Percentiles rank a stretch among this genome's conserved stretches.
Conservation (phyloP, 768 basidiomycete genomes). For the Kwoniella bestiolae region DNA sequence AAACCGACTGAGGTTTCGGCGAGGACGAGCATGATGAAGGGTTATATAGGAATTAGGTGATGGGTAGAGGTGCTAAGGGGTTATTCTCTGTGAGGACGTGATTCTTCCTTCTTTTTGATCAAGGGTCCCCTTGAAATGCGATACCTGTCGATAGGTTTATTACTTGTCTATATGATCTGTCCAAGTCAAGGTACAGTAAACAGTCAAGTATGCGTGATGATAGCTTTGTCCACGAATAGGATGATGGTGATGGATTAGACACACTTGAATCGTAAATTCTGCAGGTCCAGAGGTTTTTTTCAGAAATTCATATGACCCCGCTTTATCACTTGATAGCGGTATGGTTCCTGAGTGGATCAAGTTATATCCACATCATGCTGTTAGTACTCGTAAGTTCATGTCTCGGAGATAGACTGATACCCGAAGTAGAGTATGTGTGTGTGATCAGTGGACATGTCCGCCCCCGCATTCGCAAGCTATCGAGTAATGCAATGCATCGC, state of each 20-base stretch:
- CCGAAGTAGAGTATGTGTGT: too few relatives aligned
- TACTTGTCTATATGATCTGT: too few relatives aligned
- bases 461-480: neutral
- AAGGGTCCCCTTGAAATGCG: too few relatives aligned
- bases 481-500: neutral
- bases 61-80: too few relatives aligned
- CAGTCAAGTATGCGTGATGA: too few relatives aligned
- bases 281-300: too few relatives aligned
- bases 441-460: neutral
- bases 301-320: neutral
- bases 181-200: too few relatives aligned
- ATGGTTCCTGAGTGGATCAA: neutral
- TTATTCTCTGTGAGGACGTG: too few relatives aligned
- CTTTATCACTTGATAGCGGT: constrained; percentile 1
- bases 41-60: neutral
- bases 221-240: neutral
- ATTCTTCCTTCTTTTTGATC: too few relatives aligned
- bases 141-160: too few relatives aligned
- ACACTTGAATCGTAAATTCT: neutral
- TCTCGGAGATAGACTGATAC: neutral
- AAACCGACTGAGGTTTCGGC: constrained; percentile 78
- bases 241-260: neutral
- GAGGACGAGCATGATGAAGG: constrained; percentile 78
- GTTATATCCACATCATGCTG: constrained; percentile 20
- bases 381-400: too few relatives aligned